Base-by-base conservation (phyloP, 2,329 filamentous ascomycete species). In the Pestalotiopsis sp. region DNA sequence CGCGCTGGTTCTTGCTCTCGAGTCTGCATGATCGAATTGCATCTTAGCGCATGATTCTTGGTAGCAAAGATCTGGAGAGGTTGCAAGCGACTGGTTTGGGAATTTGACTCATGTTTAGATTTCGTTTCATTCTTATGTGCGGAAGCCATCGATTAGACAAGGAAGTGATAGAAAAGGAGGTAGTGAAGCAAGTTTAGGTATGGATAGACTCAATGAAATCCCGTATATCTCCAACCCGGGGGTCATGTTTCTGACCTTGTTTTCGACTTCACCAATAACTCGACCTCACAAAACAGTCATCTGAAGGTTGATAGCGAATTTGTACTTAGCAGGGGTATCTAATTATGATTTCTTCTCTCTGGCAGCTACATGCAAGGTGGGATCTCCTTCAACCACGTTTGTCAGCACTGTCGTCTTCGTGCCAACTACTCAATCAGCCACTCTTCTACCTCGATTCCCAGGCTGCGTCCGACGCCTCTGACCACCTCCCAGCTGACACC, bases 401-500 rank as follows among this genome's bases (percentile, higher is more conserved):
- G 31, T 36, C 7, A 20, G 4, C 14, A n/a, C 7, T 52, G 3
- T 52, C 7, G 7, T 52, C 3, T 20, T 9, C 9, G 3, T 52
- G 6, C 14, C 41, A 52, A 36, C 52, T 77, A 93, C 71, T 93
- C 92, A 63, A 91, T 85, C 67, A 93, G 80, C 86, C 91, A 95
- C 77, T 95, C 93, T 71, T 93, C 90, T 13, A 94, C 86, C 78
- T 94, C 92, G n/a, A 96, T 85, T 2, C 91, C 91, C 65, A 96
- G 87, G 75, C 88, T 91, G 75, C 93, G 83, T 36, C 92, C 93
- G 71, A 96, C 81, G 3, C 85, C 87, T 69, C 91, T 83, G 6
- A 93, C 88, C 71, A 92, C 89, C 75, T 96, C 93, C 92, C 92
- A 95, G 1, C 90, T 89, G 68, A 93, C 90, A 73, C 92, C 93